Evolutionary conservation across 768 basidiomycete genomes (phyloP).

Genomic region (Boletus reticulatus): DNA sequence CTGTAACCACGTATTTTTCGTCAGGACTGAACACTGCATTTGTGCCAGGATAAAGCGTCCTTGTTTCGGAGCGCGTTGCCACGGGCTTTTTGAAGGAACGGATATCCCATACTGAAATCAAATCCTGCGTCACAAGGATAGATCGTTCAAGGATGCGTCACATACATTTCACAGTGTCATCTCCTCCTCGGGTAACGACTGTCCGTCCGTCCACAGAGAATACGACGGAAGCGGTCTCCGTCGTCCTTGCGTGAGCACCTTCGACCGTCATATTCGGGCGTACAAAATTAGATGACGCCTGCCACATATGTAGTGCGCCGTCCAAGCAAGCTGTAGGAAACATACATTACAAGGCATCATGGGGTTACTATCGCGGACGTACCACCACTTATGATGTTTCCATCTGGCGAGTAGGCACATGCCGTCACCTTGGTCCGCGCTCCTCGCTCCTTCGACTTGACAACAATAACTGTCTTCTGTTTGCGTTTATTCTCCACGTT

Average conservation of each 20-base stretch:
- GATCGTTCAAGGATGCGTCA: slow-evolving; percentile 19
- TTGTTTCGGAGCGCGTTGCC: slow-evolving; percentile 56
- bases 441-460: slow-evolving; percentile 94
- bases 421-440: slow-evolving; percentile 88
- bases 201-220: slow-evolving; percentile 89
- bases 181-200: slow-evolving; percentile 86
- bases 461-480: slow-evolving; percentile 94
- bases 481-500: slow-evolving; percentile 89
- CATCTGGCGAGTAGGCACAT: slow-evolving; percentile 88
- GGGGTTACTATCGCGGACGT: slow-evolving; percentile 25
- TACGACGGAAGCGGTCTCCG: slow-evolving; percentile 81
- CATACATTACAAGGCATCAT: not conserved
- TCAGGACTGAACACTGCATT: slow-evolving; percentile 96
- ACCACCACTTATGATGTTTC: slow-evolving; percentile 89
- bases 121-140: slow-evolving; percentile 1
- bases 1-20: slow-evolving; percentile 85
- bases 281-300: slow-evolving; percentile 88
- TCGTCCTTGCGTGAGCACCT: slow-evolving; percentile 82
- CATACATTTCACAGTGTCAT: slow-evolving; percentile 94
- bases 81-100: slow-evolving; percentile 90
- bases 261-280: slow-evolving; percentile 85
- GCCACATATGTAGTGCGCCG: slow-evolving; percentile 93
- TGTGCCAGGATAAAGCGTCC: slow-evolving; percentile 86
- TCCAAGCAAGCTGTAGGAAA: slow-evolving; percentile 72
- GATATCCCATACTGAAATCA: slow-evolving; percentile 84